Evolutionary conservation across 768 basidiomycete species (phyloP).

Genomic region (Lactarius quietus): DNA sequence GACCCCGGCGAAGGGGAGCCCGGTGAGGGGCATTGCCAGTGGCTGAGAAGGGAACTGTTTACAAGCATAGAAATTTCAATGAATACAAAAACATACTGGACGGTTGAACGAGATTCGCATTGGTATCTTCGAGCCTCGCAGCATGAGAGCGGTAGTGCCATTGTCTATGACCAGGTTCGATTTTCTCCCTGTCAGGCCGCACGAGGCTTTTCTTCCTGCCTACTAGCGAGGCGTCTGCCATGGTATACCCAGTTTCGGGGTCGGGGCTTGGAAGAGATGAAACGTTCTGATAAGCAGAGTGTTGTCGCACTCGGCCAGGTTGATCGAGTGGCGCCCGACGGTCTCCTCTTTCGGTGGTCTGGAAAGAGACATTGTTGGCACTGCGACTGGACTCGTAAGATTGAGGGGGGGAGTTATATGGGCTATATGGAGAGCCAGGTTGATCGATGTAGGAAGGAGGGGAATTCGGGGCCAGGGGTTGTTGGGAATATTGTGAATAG

Average conservation of each 20-base stretch:
- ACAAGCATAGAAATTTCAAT: conserved; percentile 22
- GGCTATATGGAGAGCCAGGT: conserved; percentile 24
- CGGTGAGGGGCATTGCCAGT: conserved; percentile 77
- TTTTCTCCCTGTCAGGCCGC: conserved; percentile 90
- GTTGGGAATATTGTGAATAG: conserved; percentile 27
- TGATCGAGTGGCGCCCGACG: conserved; percentile 55
- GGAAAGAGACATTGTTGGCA: conserved; percentile 58
- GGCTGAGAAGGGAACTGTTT: conserved; percentile 36
- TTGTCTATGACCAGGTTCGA: conserved; percentile 89
- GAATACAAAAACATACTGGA: conserved; percentile 61
- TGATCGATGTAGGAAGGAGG: conserved; percentile 30
- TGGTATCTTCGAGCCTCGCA: conserved; percentile 68
- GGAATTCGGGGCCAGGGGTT: conserved; percentile 26
- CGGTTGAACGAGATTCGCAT: conserved; percentile 67
- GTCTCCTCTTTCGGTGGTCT: conserved; percentile 65
- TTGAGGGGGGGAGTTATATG: conserved; percentile 27
- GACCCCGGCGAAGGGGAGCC: conserved; percentile 69
- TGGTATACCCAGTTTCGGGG: conserved; percentile 30
- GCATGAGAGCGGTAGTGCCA: conserved; percentile 93
- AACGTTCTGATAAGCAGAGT: conserved; percentile 45
- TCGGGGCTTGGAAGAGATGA: conserved; percentile 38
- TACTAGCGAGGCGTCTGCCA: conserved; percentile 50
- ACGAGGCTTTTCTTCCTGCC: conserved; percentile 90
- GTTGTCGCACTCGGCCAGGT: conserved; percentile 46
- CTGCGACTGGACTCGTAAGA: conserved; percentile 14